A percentile compares a stretch with the other conserved stretches of the same genome.
Evolutionary conservation across 2,329 filamentous ascomycete species (phyloP).

Genomic region (Pestalotiopsis fici): DNA sequence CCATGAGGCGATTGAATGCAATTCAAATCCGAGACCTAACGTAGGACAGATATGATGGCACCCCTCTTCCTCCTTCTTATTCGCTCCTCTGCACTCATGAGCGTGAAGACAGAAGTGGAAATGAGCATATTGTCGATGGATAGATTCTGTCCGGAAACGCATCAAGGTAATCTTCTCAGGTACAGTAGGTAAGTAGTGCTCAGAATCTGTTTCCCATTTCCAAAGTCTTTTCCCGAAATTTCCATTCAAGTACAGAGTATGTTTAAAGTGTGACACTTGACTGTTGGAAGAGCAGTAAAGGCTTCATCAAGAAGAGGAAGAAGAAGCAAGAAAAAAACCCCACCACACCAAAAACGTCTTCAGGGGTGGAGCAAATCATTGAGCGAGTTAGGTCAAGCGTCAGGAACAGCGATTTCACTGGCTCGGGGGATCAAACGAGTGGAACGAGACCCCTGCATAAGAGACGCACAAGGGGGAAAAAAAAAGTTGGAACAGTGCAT

Average conservation of each 20-base stretch:
- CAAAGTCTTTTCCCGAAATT: no score
- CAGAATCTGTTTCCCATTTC: no score
- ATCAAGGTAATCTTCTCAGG: no score
- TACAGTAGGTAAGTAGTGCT: no score
- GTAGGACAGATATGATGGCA: background rate
- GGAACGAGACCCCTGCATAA: background rate
- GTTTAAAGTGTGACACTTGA: no score
- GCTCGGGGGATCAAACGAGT: constrained; percentile 1
- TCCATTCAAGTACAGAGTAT: no score
- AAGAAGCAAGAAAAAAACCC: background rate
- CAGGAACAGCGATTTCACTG: constrained; percentile 4
- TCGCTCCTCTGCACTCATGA: no score
- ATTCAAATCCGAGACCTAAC: background rate
- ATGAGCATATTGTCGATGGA: no score
- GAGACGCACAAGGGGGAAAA: background rate
- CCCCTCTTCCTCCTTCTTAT: no score
- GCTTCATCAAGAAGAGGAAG: background rate
- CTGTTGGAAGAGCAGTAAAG: no score
- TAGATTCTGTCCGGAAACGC: no score
- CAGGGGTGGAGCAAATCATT: background rate
- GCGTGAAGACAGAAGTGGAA: no score
- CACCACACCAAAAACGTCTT: background rate
- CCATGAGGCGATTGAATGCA: background rate
- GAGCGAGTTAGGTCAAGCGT: constrained; percentile 1
- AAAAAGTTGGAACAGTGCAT: background rate